Base-by-base conservation (phyloP, 1,139 yeast species). In the Pneumocystis sp. region DNA sequence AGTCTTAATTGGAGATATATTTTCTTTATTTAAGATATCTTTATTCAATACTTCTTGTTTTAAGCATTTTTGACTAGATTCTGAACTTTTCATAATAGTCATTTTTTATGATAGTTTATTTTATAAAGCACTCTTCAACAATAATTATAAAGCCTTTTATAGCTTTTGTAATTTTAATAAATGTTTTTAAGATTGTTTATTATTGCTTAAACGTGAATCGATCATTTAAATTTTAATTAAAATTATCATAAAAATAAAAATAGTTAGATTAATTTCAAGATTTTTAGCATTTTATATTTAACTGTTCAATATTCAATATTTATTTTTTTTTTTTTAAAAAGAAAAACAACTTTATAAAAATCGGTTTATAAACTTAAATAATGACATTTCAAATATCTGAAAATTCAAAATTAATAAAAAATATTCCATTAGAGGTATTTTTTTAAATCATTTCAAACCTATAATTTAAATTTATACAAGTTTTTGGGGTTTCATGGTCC, bases 401-500 rank as follows among this genome's bases (percentile, higher is more conserved):
- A 40, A 40, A 50, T 25, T 50, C 21, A 2, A 10, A 50, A 50
- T 50, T 50, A 50, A 15, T 8, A 50, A 50, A 50, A 25, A 15
- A 50, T 10, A 50, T 15, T 12, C 12, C 7, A 7, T 10, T 50
- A 12, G 21, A 50, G n/a, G 57, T 50, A 50, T 50, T 50, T 10
- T 10, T 21, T 50, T 50, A 50, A 50, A 6, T 25, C 8, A 19
- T 50, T 10, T 25, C 3, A 50, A 50, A 50, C 21, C 10, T 8
- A 3, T 12, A 3, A 12, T 10, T 25, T 50, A 50, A 25, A 25
- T 50, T 19, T 25, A 0, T 50, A 10, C 12, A 50, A 69, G 72
- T 59, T 67, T 17, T 57, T 70, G 19, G 67, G 69, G 12, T 90
- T 86, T 70, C 80, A 83, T 72, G 96, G 96, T 0, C 95, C 96